These are phyloP conservation scores for Alternaria conjuncta DNA, from an alignment of 2,329 filamentous ascomycete species.

Conservation along the genomic window DNA sequence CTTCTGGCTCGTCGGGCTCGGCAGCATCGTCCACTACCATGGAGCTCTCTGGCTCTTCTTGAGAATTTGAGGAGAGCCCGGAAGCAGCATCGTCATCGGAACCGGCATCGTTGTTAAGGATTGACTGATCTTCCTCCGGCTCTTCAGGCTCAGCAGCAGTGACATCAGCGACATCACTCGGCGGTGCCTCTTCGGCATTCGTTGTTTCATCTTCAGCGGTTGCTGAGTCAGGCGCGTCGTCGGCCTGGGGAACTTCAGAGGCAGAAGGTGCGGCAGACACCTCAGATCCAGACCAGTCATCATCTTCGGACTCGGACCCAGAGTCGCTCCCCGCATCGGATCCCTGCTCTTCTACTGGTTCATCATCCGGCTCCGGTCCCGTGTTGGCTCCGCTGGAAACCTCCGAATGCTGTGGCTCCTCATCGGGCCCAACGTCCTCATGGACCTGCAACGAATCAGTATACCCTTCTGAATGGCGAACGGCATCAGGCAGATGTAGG, in stretches of 20 bases:
- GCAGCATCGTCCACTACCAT: background rate
- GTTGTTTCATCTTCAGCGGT: conserved; percentile 1
- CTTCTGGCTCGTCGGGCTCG: background rate
- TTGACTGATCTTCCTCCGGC: background rate
- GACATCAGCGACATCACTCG: background rate
- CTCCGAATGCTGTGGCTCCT: background rate
- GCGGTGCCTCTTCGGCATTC: background rate
- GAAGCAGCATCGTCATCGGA: conserved; percentile 1
- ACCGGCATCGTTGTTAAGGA: background rate
- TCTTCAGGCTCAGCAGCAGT: conserved; percentile 1
- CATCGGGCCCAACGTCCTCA: background rate
- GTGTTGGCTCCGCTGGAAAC: background rate
- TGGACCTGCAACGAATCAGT: conserved; percentile 6
- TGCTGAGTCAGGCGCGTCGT: conserved; percentile 1
- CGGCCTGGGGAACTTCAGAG: conserved; percentile 1
- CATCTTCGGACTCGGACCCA: conserved; percentile 9
- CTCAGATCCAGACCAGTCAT: conserved; percentile 16
- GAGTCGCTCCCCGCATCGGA: conserved; percentile 6
- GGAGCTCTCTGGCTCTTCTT: background rate
- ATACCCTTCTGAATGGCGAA: background rate
- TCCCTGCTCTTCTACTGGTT: background rate
- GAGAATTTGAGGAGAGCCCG: background rate
- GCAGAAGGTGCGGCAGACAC: conserved; percentile 3
- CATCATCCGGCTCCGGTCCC: background rate
- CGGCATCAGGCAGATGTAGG: background rate